Percentiles rank a stretch among this genome's conserved stretches.
phyloP scores from a whole-genome alignment of 2,329 filamentous ascomycete genomes.

The Colletotrichum eremochloae region DNA sequence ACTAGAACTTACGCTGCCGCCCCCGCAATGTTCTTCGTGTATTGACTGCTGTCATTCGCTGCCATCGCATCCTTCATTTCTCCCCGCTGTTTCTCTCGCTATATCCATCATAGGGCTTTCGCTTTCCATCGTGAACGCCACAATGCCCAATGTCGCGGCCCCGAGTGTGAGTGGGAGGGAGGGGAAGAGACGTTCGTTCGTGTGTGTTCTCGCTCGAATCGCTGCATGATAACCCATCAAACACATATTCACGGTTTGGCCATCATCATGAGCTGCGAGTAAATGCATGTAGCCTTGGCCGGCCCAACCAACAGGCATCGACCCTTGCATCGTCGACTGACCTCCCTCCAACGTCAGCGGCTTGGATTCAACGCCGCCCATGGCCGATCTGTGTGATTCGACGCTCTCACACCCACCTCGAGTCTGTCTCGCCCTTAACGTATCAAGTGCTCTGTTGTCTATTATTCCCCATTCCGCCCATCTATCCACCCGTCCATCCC shows the following conservation, averaged over 20 bases:
- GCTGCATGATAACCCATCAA: neutral
- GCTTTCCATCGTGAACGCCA: slow-evolving; percentile 12
- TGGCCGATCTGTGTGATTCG: neutral
- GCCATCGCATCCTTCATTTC: neutral
- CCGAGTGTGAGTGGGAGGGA: neutral
- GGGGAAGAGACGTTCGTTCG: neutral
- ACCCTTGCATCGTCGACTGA: neutral
- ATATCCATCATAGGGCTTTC: neutral
- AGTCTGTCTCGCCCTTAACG: neutral
- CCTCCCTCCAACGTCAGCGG: neutral
- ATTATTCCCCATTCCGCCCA: too few relatives aligned
- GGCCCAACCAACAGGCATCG: neutral
- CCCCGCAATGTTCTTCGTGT: neutral
- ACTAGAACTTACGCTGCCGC: neutral
- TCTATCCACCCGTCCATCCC: neutral
- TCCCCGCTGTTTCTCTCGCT: slow-evolving; percentile 33
- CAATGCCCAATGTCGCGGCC: neutral
- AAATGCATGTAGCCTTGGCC: neutral
- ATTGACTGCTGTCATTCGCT: slow-evolving; percentile 25
- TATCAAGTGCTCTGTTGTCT: too few relatives aligned
- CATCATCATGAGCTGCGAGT: neutral
- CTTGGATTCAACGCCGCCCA: neutral
- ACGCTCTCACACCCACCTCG: slow-evolving; percentile 11
- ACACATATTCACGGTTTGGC: neutral
- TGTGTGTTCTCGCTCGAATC: neutral